Percentiles rank a stretch among this genome's conserved stretches.
These are phyloP conservation scores for Tephrocybe sp. DNA, from an alignment of 768 basidiomycete genomes.

Conservation along the genomic window DNA sequence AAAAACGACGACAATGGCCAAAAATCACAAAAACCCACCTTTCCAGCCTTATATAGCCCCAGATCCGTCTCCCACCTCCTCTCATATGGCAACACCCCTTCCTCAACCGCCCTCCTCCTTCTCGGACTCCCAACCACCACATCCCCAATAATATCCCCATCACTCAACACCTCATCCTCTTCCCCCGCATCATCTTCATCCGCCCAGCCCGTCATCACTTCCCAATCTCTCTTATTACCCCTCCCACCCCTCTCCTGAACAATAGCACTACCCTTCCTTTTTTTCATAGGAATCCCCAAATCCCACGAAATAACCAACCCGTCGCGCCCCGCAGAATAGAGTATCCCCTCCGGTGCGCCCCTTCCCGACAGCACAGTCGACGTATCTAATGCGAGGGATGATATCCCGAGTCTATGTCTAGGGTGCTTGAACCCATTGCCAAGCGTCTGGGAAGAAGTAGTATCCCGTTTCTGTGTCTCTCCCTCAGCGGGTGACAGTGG, in stretches of 20 bases:
- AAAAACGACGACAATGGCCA: slow-evolving; percentile 10
- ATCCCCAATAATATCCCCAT: slow-evolving; percentile 79
- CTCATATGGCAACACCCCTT: slow-evolving; percentile 61
- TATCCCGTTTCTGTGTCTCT: slow-evolving; percentile 23
- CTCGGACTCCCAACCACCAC: slow-evolving; percentile 39
- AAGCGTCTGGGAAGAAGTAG: no score
- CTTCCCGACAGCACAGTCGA: slow-evolving; percentile 74
- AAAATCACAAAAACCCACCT: slow-evolving; percentile 32
- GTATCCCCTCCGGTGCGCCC: slow-evolving; percentile 75
- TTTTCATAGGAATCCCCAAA: slow-evolving; percentile 65
- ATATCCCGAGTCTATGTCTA: slow-evolving; percentile 85
- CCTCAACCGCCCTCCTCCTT: no score
- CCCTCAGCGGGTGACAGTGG: slow-evolving; percentile 28
- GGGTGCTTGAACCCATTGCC: no score
- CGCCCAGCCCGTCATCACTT: slow-evolving; percentile 82
- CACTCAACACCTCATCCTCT: slow-evolving; percentile 56
- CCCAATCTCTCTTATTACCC: slow-evolving; percentile 65
- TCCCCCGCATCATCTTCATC: slow-evolving; percentile 74
- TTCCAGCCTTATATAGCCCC: slow-evolving; percentile 44
- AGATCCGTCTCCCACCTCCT: slow-evolving; percentile 79
- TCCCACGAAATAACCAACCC: slow-evolving; percentile 91
- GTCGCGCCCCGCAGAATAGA: slow-evolving; percentile 90
- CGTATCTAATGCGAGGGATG: slow-evolving; percentile 84
- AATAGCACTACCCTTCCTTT: slow-evolving; percentile 34
- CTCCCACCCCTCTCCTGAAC: no score